Evolutionary conservation across 306 rosid genomes (phyloP).

Genomic region (Mucuna pruriens): DNA sequence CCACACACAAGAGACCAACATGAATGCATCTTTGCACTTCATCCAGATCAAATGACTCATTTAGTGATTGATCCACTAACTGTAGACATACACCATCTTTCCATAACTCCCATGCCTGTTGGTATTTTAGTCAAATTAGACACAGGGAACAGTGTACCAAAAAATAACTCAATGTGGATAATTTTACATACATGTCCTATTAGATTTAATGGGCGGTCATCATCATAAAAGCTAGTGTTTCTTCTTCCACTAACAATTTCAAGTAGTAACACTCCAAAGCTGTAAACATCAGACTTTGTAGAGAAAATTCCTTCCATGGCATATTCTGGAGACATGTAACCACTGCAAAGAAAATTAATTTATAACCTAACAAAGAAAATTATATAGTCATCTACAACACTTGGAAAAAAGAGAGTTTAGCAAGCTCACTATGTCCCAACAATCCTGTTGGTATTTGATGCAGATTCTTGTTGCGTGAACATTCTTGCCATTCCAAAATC

Average conservation of each 20-base stretch:
- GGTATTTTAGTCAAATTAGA: background rate
- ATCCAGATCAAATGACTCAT: background rate
- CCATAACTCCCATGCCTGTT: constrained; percentile 35
- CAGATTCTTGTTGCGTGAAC: background rate
- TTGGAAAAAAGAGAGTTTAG: background rate
- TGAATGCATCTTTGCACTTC: constrained; percentile 38
- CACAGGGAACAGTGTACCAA: no score
- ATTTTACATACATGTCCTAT: constrained; percentile 36
- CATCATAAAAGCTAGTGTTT: constrained; percentile 2
- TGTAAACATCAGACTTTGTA: background rate
- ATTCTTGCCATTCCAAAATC: background rate
- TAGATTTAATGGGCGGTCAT: background rate
- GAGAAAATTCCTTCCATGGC: background rate
- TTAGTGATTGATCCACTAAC: constrained; percentile 17
- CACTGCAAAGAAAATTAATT: background rate
- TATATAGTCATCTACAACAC: background rate
- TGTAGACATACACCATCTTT: background rate
- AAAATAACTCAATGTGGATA: background rate
- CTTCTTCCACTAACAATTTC: constrained; percentile 9
- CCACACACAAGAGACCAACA: constrained; percentile 18
- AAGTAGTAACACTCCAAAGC: background rate
- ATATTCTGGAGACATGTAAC: background rate
- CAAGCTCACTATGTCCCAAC: constrained; percentile 39
- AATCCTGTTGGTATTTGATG: constrained; percentile 14
- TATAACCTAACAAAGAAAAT: background rate